Conservation (phyloP, 2,329 filamentous ascomycete genomes). For the Berkeleyomyces basicola region DNA sequence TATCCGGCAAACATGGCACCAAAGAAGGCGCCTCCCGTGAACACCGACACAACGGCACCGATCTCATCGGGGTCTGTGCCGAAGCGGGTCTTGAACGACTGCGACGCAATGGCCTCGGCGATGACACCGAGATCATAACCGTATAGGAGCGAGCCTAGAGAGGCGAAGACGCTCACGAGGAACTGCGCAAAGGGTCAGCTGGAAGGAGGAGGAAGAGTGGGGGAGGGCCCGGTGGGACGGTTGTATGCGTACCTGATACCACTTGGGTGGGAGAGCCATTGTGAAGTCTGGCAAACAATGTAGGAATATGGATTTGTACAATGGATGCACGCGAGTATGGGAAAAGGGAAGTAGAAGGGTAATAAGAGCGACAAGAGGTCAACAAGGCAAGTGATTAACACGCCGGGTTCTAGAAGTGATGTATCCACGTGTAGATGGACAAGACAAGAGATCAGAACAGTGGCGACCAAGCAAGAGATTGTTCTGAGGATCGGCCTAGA, state of each 20-base stretch:
- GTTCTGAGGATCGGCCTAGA: not conserved
- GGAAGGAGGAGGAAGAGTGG: not conserved
- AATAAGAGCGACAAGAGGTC: not conserved
- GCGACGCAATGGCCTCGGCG: conserved; percentile 34
- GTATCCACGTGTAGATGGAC: not conserved
- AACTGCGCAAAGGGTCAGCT: conserved; percentile 22
- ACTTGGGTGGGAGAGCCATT: conserved; percentile 29
- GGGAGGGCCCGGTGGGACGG: not conserved
- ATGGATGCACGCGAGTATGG: too few species aligned
- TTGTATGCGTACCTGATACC: conserved; percentile 19
- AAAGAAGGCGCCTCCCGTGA: conserved; percentile 62
- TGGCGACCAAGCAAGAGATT: not conserved
- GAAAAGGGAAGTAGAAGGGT: not conserved
- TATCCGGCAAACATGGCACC: conserved; percentile 49
- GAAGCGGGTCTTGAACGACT: conserved; percentile 22
- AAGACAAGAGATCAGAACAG: not conserved
- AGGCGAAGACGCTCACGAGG: conserved; percentile 37
- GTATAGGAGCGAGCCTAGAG: conserved; percentile 36
- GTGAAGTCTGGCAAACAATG: conserved; percentile 1
- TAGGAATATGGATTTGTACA: not conserved
- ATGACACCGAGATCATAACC: conserved; percentile 40
- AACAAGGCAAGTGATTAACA: not conserved
- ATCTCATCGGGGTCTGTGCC: conserved; percentile 23
- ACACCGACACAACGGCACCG: conserved; percentile 59
- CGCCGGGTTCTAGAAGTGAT: not conserved